Evolutionary conservation across 2,329 filamentous ascomycete genomes (phyloP).

Genomic region (Rosellinia necatrix): DNA sequence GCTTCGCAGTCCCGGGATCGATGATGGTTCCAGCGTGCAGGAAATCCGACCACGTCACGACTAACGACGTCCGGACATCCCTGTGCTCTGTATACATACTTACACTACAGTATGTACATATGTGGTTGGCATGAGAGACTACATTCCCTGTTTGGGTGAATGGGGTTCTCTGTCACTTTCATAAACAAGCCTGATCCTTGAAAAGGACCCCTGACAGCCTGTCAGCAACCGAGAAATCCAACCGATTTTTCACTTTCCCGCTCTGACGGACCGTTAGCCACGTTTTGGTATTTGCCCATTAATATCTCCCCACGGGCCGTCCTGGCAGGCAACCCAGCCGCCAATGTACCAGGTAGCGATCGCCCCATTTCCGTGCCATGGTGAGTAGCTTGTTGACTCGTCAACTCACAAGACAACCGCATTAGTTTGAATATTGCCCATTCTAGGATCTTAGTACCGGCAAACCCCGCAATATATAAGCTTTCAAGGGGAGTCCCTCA

Average conservation of each 20-base stretch:
- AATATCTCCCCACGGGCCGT: conserved; percentile 10
- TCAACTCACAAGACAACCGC: neutral
- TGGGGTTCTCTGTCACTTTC: conserved; percentile 3
- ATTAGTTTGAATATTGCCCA: too few species aligned
- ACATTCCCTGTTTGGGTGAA: neutral
- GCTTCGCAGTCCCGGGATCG: neutral
- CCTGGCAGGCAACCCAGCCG: conserved; percentile 17
- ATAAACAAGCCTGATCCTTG: conserved; percentile 3
- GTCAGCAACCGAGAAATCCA: conserved; percentile 1
- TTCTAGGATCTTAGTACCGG: too few species aligned
- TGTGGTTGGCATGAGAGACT: neutral
- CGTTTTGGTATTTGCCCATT: conserved; percentile 27
- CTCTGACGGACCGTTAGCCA: conserved; percentile 27
- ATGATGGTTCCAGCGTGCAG: conserved; percentile 2
- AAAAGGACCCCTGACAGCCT: conserved; percentile 11
- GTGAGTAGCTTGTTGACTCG: neutral
- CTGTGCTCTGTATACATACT: too few species aligned
- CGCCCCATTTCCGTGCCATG: conserved; percentile 1
- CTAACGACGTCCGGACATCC: neutral
- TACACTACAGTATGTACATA: neutral
- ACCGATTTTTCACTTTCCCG: conserved; percentile 14
- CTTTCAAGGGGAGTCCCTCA: conserved; percentile 1
- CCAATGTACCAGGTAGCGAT: neutral
- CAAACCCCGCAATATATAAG: conserved; percentile 14
- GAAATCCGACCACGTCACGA: conserved; percentile 6